These are phyloP conservation scores for Scenedesmus sp. DNA, from an alignment of 163 green algal species.

Conservation along the genomic window DNA sequence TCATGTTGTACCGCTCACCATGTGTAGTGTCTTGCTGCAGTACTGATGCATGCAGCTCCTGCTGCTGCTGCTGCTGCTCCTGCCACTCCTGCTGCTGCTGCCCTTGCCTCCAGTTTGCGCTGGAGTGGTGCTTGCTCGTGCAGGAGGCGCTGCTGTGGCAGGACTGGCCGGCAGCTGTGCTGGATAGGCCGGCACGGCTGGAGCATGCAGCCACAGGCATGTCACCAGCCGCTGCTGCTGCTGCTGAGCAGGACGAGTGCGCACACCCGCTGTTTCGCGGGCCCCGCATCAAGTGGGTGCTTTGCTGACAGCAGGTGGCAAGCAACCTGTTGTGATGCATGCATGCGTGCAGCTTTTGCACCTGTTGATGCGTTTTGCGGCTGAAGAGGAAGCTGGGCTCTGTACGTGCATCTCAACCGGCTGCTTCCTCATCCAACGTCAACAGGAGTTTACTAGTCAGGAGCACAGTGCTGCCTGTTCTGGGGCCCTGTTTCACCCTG, in stretches of 20 bases:
- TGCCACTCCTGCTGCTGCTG: not conserved
- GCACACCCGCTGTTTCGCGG: constrained; percentile 55
- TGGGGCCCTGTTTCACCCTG: too few species aligned
- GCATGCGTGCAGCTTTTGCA: too few species aligned
- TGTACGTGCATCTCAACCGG: too few species aligned
- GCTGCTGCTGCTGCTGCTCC: not conserved
- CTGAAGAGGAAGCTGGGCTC: not conserved
- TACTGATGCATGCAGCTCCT: not conserved
- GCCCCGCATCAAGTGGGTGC: constrained; percentile 58
- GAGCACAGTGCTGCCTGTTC: not conserved
- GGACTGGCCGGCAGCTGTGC: constrained; percentile 60
- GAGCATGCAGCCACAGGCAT: not conserved
- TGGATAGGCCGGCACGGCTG: constrained; percentile 34
- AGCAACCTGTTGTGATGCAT: not conserved
- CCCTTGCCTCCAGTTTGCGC: constrained; percentile 38
- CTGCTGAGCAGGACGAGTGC: not conserved
- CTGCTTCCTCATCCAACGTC: too few species aligned
- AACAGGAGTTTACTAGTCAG: not conserved
- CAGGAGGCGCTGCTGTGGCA: constrained; percentile 64
- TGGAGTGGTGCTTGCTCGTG: constrained; percentile 65
- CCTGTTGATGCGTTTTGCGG: too few species aligned
- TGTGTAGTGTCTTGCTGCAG: too few species aligned
- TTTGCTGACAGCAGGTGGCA: not conserved
- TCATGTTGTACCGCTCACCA: too few species aligned
- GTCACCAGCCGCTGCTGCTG: constrained; percentile 26